Conservation (phyloP, 768 basidiomycete species). For the Naganishia randhawae region DNA sequence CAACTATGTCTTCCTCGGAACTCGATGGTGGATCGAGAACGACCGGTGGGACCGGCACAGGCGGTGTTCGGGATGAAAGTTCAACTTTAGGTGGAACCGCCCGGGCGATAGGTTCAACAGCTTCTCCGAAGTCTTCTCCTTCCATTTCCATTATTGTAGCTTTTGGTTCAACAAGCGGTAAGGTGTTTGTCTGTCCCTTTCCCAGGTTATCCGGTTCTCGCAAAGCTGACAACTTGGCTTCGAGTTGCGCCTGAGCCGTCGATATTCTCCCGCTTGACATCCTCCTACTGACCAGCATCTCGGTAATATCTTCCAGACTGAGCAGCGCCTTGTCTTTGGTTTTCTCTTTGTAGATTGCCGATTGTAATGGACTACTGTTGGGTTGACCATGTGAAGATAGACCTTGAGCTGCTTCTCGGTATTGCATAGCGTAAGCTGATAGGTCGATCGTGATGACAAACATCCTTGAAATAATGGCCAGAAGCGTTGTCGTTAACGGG, state of each 20-base stretch:
- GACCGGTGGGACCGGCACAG: neutral
- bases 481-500: slow-evolving; percentile 15
- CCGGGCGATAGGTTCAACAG: neutral
- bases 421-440: slow-evolving; percentile 3
- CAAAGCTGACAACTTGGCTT: neutral
- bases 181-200: neutral
- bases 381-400: neutral
- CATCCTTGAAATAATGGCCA: slow-evolving; percentile 14
- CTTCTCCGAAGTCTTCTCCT: slow-evolving; percentile 17
- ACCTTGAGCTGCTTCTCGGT: neutral
- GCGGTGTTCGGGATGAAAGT: neutral
- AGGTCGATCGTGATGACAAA: slow-evolving; percentile 19
- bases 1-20: neutral
- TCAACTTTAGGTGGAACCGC: too few relatives aligned
- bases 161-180: too few relatives aligned
- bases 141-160: neutral
- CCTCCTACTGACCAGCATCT: neutral
- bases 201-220: neutral
- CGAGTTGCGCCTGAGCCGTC: neutral
- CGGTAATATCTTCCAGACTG: neutral
- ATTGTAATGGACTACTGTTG: neutral
- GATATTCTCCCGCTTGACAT: slow-evolving; percentile 4
- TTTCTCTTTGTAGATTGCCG: neutral
- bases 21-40: slow-evolving; percentile 11
- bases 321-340: neutral